These are phyloP conservation scores for Ambrosiella beaveri DNA, from an alignment of 2,329 filamentous ascomycete genomes.

Conservation along the genomic window DNA sequence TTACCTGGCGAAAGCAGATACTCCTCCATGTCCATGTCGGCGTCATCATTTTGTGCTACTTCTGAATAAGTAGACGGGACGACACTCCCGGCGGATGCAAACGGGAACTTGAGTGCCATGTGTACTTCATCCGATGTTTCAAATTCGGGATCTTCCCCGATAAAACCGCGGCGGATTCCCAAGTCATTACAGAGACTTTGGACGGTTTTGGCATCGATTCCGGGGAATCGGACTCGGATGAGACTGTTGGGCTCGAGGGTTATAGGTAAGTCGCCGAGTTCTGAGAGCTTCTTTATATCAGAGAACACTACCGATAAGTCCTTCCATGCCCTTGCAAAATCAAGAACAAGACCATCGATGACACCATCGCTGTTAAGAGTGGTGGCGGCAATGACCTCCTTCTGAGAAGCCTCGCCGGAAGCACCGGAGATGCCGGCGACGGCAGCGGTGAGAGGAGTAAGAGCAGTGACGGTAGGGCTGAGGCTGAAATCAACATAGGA, in stretches of 20 bases:
- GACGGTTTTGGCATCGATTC: slow-evolving; percentile 68
- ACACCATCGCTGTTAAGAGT: slow-evolving; percentile 70
- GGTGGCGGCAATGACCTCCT: slow-evolving; percentile 26
- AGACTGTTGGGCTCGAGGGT: slow-evolving; percentile 48
- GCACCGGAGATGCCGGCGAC: background rate
- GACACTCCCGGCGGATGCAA: slow-evolving; percentile 39
- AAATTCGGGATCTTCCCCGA: slow-evolving; percentile 64
- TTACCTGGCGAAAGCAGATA: slow-evolving; percentile 15
- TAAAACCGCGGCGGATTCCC: slow-evolving; percentile 61
- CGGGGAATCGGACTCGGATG: slow-evolving; percentile 74
- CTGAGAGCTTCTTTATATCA: slow-evolving; percentile 62
- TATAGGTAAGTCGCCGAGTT: slow-evolving; percentile 70
- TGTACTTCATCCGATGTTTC: slow-evolving; percentile 47
- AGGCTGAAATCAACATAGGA: slow-evolving; percentile 79
- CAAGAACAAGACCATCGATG: slow-evolving; percentile 66
- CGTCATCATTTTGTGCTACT: background rate
- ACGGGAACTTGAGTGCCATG: slow-evolving; percentile 70
- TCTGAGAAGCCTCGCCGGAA: slow-evolving; percentile 23
- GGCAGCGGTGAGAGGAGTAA: slow-evolving; percentile 50
- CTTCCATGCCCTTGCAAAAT: slow-evolving; percentile 75
- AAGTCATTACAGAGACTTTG: slow-evolving; percentile 74
- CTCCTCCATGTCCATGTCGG: background rate
- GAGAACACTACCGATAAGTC: slow-evolving; percentile 64
- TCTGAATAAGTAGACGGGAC: background rate
- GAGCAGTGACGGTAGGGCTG: slow-evolving; percentile 75